These are phyloP conservation scores for Arachis hypogaea DNA, from an alignment of 306 rosid genomes.

Conservation along the genomic window DNA sequence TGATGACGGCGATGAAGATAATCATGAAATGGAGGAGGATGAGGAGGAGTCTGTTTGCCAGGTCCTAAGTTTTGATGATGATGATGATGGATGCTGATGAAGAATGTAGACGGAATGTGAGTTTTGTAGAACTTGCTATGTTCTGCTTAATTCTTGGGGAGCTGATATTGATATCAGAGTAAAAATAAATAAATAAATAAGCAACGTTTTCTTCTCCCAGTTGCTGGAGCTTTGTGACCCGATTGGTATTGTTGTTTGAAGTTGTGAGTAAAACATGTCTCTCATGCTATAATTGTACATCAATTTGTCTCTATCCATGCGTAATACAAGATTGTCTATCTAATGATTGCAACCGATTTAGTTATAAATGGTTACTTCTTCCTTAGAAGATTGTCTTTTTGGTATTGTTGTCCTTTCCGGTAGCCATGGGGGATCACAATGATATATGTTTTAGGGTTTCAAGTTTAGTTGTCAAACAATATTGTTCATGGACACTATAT, in stretches of 20 bases:
- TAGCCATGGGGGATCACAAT: too few species aligned
- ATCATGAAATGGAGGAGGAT: constrained; percentile 23
- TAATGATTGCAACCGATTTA: background rate
- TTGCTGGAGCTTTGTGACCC: background rate
- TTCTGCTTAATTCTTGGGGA: constrained; percentile 27
- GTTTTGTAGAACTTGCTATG: constrained; percentile 31
- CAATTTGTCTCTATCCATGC: background rate
- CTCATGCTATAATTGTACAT: constrained; percentile 29
- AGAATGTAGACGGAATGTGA: background rate
- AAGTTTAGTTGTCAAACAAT: too few species aligned
- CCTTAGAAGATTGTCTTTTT: constrained; percentile 13
- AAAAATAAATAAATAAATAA: too few species aligned
- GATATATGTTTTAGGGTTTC: too few species aligned
- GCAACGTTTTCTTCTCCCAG: background rate
- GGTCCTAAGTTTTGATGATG: constrained; percentile 65
- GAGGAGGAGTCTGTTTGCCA: constrained; percentile 52
- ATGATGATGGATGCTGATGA: constrained; percentile 36
- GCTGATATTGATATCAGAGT: background rate
- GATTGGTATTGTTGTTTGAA: background rate
- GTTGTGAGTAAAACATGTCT: constrained; percentile 30
- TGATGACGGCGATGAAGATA: constrained; percentile 19
- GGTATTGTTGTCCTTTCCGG: background rate
- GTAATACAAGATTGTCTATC: background rate
- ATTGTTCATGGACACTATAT: too few species aligned
- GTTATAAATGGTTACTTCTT: background rate